Evolutionary conservation across 1,139 yeast genomes (phyloP).

Genomic region (Lizanozyma gosingica): DNA sequence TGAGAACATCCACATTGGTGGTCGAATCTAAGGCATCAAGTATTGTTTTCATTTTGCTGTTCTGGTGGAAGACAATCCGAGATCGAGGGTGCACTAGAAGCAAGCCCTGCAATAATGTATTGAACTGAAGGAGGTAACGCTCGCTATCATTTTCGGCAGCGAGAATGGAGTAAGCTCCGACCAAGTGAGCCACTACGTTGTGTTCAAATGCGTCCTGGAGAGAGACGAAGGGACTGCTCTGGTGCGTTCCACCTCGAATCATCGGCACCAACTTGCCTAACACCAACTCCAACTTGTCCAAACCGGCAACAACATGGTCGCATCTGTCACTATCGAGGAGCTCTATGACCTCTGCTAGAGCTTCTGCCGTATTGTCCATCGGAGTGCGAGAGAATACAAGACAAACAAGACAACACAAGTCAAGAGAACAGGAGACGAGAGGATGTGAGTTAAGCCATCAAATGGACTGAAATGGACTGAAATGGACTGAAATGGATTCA

Average conservation of each 20-base stretch:
- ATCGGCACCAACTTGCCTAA: not conserved
- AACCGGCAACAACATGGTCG: not conserved
- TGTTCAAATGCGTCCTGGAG: not conserved
- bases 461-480: too few relatives aligned
- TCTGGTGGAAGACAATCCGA: not conserved
- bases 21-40: not conserved
- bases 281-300: not conserved
- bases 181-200: not conserved
- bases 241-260: not conserved
- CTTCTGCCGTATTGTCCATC: slow-evolving; percentile 1
- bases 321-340: not conserved
- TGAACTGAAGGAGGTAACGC: not conserved
- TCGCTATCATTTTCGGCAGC: not conserved
- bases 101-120: not conserved
- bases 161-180: not conserved
- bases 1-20: slow-evolving; percentile 15
- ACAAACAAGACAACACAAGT: too few relatives aligned
- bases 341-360: not conserved
- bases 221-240: not conserved
- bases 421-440: too few relatives aligned
- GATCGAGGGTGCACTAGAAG: not conserved
- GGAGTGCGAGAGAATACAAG: too few relatives aligned
- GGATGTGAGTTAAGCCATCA: too few relatives aligned
- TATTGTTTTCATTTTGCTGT: not conserved
- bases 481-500: too few relatives aligned